Conservation (phyloP, 805 yeast species). For the Scheffersomyces coipomensis region DNA sequence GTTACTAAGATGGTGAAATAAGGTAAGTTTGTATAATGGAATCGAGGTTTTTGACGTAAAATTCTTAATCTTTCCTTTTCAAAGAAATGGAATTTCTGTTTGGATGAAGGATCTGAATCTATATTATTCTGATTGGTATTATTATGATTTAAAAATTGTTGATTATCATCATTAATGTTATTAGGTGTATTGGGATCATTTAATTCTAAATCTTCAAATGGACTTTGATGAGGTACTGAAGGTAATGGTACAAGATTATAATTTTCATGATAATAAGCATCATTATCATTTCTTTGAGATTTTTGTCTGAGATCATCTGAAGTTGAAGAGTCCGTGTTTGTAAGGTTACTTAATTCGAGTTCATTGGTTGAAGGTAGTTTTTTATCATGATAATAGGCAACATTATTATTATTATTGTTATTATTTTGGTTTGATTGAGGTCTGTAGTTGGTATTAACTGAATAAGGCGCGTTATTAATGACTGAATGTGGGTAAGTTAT, state of each 20-base stretch:
- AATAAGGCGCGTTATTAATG: background rate
- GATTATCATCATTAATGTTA: background rate
- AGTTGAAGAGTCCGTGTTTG: background rate
- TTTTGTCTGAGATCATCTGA: too few species aligned
- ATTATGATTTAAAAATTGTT: background rate
- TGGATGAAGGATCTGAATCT: background rate
- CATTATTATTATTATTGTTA: background rate
- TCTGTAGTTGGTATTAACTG: background rate
- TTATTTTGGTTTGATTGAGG: background rate
- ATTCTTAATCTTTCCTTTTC: conserved; percentile 24
- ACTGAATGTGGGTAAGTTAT: background rate
- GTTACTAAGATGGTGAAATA: conserved; percentile 43
- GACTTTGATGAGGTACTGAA: conserved; percentile 3
- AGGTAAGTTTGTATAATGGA: conserved; percentile 38
- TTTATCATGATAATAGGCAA: background rate
- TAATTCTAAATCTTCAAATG: conserved; percentile 3
- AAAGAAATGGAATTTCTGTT: conserved; percentile 3
- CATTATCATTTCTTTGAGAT: background rate
- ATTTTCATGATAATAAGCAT: conserved; percentile 1
- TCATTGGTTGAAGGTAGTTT: background rate
- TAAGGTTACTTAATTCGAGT: background rate
- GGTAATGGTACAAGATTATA: conserved; percentile 6
- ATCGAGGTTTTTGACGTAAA: conserved; percentile 25
- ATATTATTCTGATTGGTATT: background rate
- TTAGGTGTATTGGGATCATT: background rate